Base-by-base conservation (phyloP, 2,329 filamentous ascomycete genomes). In the Clarireedia monteithiana region DNA sequence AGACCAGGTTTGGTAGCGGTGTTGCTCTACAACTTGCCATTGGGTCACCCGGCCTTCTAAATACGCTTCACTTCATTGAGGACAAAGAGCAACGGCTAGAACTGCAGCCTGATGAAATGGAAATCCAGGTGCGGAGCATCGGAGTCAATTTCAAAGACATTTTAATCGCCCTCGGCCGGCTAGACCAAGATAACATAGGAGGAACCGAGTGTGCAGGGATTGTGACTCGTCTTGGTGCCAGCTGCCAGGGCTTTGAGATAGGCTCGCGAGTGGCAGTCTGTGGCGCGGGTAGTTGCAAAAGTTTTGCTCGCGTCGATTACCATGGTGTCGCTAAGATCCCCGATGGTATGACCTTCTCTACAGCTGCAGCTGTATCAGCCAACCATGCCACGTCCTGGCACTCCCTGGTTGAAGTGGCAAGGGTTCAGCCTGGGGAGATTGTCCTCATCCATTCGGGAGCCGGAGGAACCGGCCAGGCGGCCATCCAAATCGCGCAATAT, bases 391-490 rank as follows among this genome's bases (percentile, higher is more conserved):
- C 66, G 2, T 62, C 64, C 4, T 56, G 55, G 34, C 56, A 66
- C 53, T 55, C 54, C 15, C 58, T 68, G 3, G 20, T 51, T 15
- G 23, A 59, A 20, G 17, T 62, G n/a, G 64, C 63, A 6, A 47
- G 50, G 5, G 10, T 66, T 4, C 38, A 42, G 20, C 20, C 42
- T 20, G 55, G 54, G 0, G 65, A 73, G 36, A 60, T 61, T 0
- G 55, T 72, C 1, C 55, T 73, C 23, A 66, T 73, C 0, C 70
- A 72, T 48, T 53, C 62, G 3, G 71, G 59, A 3, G 58, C 67
- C 1, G 68, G 69, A 5, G 67, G 60, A 1, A 48, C 70, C 6
- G 71, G 71, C 0, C 63, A 64, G 7, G 69, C 69, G 0, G 62
- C 64, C 2, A 68, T 72, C 6, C 56, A 61, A 4, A 20, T 72